These are phyloP conservation scores for Suillus clintonianus DNA, from an alignment of 768 basidiomycete species.

Conservation along the genomic window DNA sequence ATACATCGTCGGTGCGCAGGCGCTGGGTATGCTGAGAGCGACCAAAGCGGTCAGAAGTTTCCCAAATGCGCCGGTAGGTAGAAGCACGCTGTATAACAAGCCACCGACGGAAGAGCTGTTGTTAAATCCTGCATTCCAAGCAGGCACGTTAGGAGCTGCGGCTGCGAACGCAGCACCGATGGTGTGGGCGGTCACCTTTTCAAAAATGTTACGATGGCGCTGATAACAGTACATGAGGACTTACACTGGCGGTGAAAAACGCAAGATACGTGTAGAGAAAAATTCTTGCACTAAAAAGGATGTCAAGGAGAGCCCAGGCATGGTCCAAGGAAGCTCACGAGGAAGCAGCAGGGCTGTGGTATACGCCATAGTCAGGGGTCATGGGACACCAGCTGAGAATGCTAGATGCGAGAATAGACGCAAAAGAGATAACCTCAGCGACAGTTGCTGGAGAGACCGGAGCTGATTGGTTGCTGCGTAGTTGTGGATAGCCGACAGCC, in stretches of 20 bases:
- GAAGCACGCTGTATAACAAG: slow-evolving; percentile 40
- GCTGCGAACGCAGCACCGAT: slow-evolving; percentile 50
- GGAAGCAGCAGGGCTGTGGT: slow-evolving; percentile 54
- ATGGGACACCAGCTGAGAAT: slow-evolving; percentile 46
- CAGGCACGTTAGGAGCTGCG: slow-evolving; percentile 37
- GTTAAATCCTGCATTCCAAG: slow-evolving; percentile 43
- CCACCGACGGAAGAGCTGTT: slow-evolving; percentile 47
- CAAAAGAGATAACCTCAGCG: slow-evolving; percentile 42
- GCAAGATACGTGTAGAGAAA: slow-evolving; percentile 50
- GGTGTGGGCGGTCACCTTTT: slow-evolving; percentile 40
- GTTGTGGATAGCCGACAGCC: slow-evolving; percentile 68
- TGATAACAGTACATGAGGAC: slow-evolving; percentile 15
- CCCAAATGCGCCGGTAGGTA: slow-evolving; percentile 44
- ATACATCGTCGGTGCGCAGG: slow-evolving; percentile 63
- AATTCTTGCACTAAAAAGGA: slow-evolving; percentile 32
- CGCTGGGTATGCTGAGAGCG: slow-evolving; percentile 54
- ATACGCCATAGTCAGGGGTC: slow-evolving; percentile 51
- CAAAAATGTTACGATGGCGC: neutral
- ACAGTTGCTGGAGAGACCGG: slow-evolving; percentile 38
- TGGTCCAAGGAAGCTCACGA: slow-evolving; percentile 42
- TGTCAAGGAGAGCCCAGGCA: neutral
- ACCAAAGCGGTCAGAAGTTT: slow-evolving; percentile 51
- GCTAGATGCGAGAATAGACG: slow-evolving; percentile 45
- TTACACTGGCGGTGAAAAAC: slow-evolving; percentile 42
- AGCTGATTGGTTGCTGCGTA: slow-evolving; percentile 42